Conservation (phyloP, 1,284 basidiomycete genomes). For the Phellinidium pouzarii region DNA sequence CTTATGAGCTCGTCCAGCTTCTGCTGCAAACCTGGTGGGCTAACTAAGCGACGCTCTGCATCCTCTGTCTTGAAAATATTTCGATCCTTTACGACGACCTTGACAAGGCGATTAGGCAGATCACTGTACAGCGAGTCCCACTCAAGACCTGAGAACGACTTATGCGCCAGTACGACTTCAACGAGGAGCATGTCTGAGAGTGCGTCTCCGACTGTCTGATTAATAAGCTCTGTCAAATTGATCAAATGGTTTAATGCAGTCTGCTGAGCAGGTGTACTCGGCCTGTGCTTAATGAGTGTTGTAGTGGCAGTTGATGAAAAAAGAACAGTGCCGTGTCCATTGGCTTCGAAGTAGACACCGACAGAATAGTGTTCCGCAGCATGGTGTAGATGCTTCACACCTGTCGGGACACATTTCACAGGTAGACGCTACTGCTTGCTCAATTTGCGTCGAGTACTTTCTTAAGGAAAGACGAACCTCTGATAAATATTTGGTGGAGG, state of each 20-base stretch:
- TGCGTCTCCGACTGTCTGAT: constrained; percentile 98
- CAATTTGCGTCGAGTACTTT: constrained; percentile 3
- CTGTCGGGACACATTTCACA: constrained; percentile 93
- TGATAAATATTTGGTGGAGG: constrained; percentile 87
- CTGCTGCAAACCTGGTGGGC: constrained; percentile 77
- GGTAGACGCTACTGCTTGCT: constrained; percentile 64
- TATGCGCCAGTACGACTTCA: constrained; percentile 86
- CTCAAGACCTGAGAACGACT: constrained; percentile 75
- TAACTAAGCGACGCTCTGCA: constrained; percentile 85
- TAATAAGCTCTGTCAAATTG: constrained; percentile 83
- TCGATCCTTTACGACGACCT: constrained; percentile 86
- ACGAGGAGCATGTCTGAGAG: constrained; percentile 95
- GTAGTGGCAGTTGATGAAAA: constrained; percentile 76
- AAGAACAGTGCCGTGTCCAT: constrained; percentile 96
- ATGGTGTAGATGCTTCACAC: constrained; percentile 98
- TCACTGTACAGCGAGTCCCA: constrained; percentile 96
- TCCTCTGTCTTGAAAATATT: constrained; percentile 87
- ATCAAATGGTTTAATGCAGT: constrained; percentile 74
- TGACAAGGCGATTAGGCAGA: constrained; percentile 94
- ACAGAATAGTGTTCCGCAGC: constrained; percentile 92
- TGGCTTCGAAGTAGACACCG: constrained; percentile 99
- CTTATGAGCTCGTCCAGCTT: constrained; percentile 81
- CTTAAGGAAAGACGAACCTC: constrained; percentile 45
- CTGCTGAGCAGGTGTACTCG: constrained; percentile 73
- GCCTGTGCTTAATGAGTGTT: constrained; percentile 55